A percentile compares a stretch with the other conserved stretches of the same genome.
phyloP scores from a whole-genome alignment of 345 rosid species.

The Mangifera indica region DNA sequence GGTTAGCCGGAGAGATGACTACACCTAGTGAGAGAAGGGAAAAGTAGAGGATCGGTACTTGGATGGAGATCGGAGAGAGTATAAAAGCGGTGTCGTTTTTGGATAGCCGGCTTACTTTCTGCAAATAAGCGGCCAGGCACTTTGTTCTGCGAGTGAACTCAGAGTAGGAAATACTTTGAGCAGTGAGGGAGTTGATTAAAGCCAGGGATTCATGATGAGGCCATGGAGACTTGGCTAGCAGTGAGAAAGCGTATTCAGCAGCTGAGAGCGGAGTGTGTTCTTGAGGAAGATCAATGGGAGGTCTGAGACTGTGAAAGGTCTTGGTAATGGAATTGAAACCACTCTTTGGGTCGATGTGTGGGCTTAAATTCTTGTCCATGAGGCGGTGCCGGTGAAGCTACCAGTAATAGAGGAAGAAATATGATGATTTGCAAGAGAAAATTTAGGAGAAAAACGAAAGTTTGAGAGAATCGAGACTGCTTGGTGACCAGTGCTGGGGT shows the following conservation, averaged over 20 bases:
- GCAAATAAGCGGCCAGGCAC: background rate
- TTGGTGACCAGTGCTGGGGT: too few species aligned
- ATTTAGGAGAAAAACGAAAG: too few species aligned
- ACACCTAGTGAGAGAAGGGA: constrained; percentile 31
- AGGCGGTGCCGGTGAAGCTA: too few species aligned
- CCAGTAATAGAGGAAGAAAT: too few species aligned
- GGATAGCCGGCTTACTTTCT: constrained; percentile 12
- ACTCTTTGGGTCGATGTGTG: too few species aligned
- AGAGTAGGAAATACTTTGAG: constrained; percentile 6
- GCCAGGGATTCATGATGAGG: constrained; percentile 3
- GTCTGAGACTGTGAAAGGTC: constrained; percentile 21
- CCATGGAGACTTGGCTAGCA: constrained; percentile 9
- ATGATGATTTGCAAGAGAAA: too few species aligned
- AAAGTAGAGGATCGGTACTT: constrained; percentile 28
- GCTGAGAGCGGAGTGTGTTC: constrained; percentile 6
- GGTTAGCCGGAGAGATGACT: constrained; percentile 32
- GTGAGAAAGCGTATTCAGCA: constrained; percentile 15
- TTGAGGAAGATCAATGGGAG: constrained; percentile 18
- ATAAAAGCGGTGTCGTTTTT: constrained; percentile 29
- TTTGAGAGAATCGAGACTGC: too few species aligned
- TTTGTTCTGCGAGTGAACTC: background rate
- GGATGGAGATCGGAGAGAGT: constrained; percentile 19
- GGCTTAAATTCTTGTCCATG: too few species aligned
- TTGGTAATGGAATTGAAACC: background rate
- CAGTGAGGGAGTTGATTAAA: constrained; percentile 11